Conservation (phyloP, 352 stramenopile species). For the Globisporangium rhizosaccharum region DNA sequence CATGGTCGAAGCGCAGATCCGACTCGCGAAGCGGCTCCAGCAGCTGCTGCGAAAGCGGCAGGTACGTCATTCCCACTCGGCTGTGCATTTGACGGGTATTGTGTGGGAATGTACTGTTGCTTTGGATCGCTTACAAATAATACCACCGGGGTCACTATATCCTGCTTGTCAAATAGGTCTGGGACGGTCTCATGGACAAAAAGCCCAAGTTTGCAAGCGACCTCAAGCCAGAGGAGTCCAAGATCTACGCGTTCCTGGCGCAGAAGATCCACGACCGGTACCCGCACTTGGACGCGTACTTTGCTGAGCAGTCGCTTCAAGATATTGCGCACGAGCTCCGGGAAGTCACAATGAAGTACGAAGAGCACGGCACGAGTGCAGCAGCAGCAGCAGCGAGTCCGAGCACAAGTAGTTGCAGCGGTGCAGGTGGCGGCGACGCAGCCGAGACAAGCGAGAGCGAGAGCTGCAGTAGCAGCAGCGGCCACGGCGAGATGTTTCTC, state of each 20-base stretch:
- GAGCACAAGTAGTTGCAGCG: background rate
- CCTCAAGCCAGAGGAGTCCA: constrained; percentile 14
- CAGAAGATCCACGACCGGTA: constrained; percentile 15
- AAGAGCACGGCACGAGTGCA: background rate
- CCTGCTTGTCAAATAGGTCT: background rate
- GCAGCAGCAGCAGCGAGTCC: too few relatives aligned
- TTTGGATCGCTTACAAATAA: background rate
- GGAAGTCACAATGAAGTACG: constrained; percentile 12
- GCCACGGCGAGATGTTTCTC: constrained; percentile 13
- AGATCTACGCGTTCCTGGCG: constrained; percentile 14
- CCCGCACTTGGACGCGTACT: constrained; percentile 11
- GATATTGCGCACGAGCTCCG: constrained; percentile 1
- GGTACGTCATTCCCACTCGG: constrained; percentile 2
- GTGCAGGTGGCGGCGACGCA: background rate
- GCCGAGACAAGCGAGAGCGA: background rate
- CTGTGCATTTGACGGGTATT: background rate
- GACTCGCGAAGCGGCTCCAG: constrained; percentile 12
- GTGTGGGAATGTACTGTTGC: background rate
- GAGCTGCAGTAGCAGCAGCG: background rate
- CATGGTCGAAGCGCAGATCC: constrained; percentile 16
- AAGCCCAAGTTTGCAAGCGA: constrained; percentile 10
- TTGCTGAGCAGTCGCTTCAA: constrained; percentile 2
- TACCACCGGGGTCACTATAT: background rate
- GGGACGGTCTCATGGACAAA: constrained; percentile 10
- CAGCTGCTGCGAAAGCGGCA: constrained; percentile 15